phyloP scores from a whole-genome alignment of 1,139 yeast genomes.

The Candida buenavistaensis region DNA sequence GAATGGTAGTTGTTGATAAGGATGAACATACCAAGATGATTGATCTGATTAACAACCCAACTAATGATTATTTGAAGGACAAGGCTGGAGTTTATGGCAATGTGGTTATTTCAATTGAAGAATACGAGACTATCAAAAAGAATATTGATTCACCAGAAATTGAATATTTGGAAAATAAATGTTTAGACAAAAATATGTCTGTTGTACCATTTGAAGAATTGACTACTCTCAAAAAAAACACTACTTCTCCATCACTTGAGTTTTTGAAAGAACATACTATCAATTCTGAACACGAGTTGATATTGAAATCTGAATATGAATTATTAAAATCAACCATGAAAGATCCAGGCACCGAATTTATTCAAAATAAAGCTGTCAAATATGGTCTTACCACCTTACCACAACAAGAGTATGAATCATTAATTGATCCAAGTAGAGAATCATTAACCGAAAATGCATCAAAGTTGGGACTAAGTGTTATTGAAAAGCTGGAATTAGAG shows the following conservation, averaged over 20 bases:
- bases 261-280: slow-evolving; percentile 17
- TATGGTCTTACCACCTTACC: slow-evolving; percentile 22
- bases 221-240: slow-evolving; percentile 5
- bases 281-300: slow-evolving; percentile 14
- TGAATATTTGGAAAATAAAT: slow-evolving; percentile 22
- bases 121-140: slow-evolving; percentile 17
- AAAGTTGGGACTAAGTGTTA: slow-evolving; percentile 16
- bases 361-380: slow-evolving; percentile 18
- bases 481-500: slow-evolving; percentile 15
- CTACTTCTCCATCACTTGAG: slow-evolving; percentile 22
- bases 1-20: slow-evolving; percentile 17
- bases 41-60: slow-evolving; percentile 21
- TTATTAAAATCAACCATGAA: slow-evolving; percentile 21
- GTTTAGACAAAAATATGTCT: slow-evolving; percentile 11
- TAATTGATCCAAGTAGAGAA: slow-evolving; percentile 24
- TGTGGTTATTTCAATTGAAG: slow-evolving; percentile 18
- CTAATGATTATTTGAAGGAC: slow-evolving; percentile 20
- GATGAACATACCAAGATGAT: slow-evolving; percentile 18
- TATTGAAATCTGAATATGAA: slow-evolving; percentile 14
- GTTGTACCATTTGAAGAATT: slow-evolving; percentile 6
- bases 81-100: slow-evolving; percentile 10
- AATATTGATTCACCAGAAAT: slow-evolving; percentile 18
- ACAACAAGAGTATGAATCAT: slow-evolving; percentile 21
- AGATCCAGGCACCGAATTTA: slow-evolving; percentile 25
- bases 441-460: slow-evolving; percentile 18